phyloP scores from a whole-genome alignment of 1,284 basidiomycete species.

The Tilletia horrida region DNA sequence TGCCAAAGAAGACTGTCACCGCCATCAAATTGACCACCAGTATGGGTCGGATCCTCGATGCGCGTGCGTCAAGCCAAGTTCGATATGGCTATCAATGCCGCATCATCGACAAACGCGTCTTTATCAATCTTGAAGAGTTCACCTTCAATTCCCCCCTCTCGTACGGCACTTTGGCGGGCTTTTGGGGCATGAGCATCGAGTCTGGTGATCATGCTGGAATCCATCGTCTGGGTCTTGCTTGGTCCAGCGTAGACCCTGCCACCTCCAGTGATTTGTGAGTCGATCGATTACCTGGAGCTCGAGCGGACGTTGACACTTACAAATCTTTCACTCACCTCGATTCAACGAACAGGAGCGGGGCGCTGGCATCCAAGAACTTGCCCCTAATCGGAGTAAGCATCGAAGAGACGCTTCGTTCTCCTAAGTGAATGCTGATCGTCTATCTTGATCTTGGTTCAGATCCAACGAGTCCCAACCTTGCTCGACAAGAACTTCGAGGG shows the following conservation, averaged over 20 bases:
- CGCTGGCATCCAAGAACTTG: too few relatives aligned
- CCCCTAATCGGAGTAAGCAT: too few relatives aligned
- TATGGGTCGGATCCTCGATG: not conserved
- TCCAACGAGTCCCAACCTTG: not conserved
- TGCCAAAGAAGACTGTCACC: not conserved
- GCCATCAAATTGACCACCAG: not conserved
- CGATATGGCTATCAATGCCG: slow-evolving; percentile 3
- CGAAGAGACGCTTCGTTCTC: too few relatives aligned
- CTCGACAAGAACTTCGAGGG: not conserved
- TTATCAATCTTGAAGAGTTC: slow-evolving; percentile 1
- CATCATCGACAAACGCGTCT: not conserved
- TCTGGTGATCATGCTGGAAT: not conserved
- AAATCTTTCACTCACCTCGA: too few relatives aligned
- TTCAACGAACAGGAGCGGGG: too few relatives aligned
- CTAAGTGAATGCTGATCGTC: too few relatives aligned
- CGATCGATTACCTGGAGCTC: too few relatives aligned
- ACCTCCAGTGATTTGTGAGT: too few relatives aligned
- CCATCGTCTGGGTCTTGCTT: slow-evolving; percentile 1
- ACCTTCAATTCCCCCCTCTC: not conserved
- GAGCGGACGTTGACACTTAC: too few relatives aligned
- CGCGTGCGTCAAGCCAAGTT: not conserved
- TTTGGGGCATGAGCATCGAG: not conserved
- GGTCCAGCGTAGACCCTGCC: not conserved
- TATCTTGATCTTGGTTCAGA: not conserved
- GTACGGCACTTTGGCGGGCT: not conserved